Evolutionary conservation across 2,329 filamentous ascomycete genomes (phyloP).

Genomic region (Talaromyces sp.): DNA sequence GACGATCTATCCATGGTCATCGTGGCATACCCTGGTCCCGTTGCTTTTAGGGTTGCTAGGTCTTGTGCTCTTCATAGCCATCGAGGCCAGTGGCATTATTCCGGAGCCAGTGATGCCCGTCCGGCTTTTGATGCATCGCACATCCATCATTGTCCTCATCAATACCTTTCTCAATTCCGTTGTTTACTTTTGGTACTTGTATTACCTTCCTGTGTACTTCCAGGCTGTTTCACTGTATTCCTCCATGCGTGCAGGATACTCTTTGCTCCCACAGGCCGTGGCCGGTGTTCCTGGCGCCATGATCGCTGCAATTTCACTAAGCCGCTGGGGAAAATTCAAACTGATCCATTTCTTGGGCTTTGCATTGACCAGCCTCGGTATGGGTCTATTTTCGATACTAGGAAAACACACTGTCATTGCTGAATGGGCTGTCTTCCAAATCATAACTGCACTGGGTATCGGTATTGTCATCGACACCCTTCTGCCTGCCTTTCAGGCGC

Average conservation of each 20-base stretch:
- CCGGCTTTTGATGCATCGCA: too few relatives aligned
- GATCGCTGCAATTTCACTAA: slow-evolving; percentile 27
- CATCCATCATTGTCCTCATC: too few relatives aligned
- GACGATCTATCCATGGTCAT: slow-evolving; percentile 23
- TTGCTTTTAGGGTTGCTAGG: slow-evolving; percentile 22
- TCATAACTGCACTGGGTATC: slow-evolving; percentile 22
- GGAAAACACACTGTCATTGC: slow-evolving; percentile 18
- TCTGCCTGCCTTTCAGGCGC: slow-evolving; percentile 26
- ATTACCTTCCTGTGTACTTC: too few relatives aligned
- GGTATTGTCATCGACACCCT: slow-evolving; percentile 23
- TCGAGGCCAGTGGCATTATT: slow-evolving; percentile 10
- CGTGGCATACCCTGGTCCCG: slow-evolving; percentile 23
- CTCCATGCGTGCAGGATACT: too few relatives aligned
- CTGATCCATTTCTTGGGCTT: slow-evolving; percentile 25
- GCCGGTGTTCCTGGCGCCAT: too few relatives aligned
- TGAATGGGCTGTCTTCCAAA: slow-evolving; percentile 26
- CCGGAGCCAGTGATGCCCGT: slow-evolving; percentile 36
- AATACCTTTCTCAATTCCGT: too few relatives aligned
- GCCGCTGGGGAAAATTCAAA: slow-evolving; percentile 28
- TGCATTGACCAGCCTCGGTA: slow-evolving; percentile 20
- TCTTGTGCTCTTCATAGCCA: slow-evolving; percentile 17
- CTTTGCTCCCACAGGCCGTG: too few relatives aligned
- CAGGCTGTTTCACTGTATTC: too few relatives aligned
- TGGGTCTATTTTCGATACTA: slow-evolving; percentile 25
- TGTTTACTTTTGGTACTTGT: too few relatives aligned